Evolutionary conservation across 2,329 filamentous ascomycete genomes (phyloP), one percentile per base, ranked within the genome.

Genomic region (Metarhizium guizhouense): DNA sequence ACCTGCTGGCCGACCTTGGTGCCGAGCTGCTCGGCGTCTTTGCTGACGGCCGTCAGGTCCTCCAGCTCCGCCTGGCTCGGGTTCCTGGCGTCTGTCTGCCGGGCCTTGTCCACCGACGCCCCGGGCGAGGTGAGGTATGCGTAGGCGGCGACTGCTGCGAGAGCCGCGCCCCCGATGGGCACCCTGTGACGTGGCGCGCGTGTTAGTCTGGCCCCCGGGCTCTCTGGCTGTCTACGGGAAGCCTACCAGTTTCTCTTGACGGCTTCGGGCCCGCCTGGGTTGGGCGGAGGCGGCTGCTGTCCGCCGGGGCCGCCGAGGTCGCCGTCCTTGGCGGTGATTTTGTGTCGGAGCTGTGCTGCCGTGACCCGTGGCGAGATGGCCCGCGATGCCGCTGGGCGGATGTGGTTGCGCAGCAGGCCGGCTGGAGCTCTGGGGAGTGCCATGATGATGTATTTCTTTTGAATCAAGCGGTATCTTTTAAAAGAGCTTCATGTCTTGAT

Each of bases 221-320:
- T 4, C 25, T 25, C 25, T 25, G 25, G 25, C 25, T 25, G 25
- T 25, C 25, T 25, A 3, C 25, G 25, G 25, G 25, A 25, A 25
- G 25, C 51, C 20, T 60, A 72, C 70, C 68, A 71, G 52, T 71
- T 71, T 4, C 65, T 62, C 47, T 63, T 63, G 8, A 68, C 6
- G 2, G 58, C 61, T 3, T 71, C 70, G 4, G 64, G 59, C 3
- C 65, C 67, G 7, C 64, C 65, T 0, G 68, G 64, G 11, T 57
- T 60, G 36, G 54, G 11, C 1, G 69, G 66, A 1, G 60, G 57
- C 3, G 63, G 61, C 55, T 65, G 56, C n/a, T 71, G 69, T 38
- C 68, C 69, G n/a, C 63, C 66, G 1, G 69, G 69, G 2, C 69
- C 69, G 18, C 70, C 69, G 14, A 70, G 60, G 18, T 45, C 42